Evolutionary conservation across 768 basidiomycete species (phyloP).

Genomic region (Leccinum rimulosum): DNA sequence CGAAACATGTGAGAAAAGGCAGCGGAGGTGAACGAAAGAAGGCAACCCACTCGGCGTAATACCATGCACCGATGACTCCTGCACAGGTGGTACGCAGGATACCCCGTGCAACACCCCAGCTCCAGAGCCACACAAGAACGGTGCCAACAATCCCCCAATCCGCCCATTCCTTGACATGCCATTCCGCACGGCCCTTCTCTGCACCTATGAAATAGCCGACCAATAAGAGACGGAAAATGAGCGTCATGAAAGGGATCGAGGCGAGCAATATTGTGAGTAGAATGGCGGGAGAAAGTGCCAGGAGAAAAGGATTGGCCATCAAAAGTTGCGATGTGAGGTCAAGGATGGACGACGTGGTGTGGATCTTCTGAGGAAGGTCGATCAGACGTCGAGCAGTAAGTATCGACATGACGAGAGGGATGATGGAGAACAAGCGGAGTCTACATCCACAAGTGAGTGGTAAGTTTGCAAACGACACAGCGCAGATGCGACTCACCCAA

Average conservation of each 20-base stretch:
- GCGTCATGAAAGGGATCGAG: constrained; percentile 76
- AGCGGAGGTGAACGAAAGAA: not conserved
- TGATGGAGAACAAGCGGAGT: constrained; percentile 66
- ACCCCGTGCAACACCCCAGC: constrained; percentile 77
- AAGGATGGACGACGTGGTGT: constrained; percentile 56
- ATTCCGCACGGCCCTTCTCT: constrained; percentile 41
- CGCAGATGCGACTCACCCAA: constrained; percentile 52
- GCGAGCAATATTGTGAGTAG: constrained; percentile 64
- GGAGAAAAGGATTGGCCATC: constrained; percentile 68
- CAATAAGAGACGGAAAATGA: constrained; percentile 75
- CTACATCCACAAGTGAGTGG: constrained; percentile 13
- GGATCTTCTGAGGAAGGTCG: constrained; percentile 67
- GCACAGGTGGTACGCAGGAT: constrained; percentile 72
- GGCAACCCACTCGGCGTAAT: constrained; percentile 61
- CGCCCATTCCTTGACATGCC: constrained; percentile 61
- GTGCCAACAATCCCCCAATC: constrained; percentile 69
- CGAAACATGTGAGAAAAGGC: constrained; percentile 4
- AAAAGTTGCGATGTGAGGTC: constrained; percentile 68
- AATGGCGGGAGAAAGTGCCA: constrained; percentile 70
- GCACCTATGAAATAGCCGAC: constrained; percentile 55
- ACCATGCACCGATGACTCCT: constrained; percentile 90
- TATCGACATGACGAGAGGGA: constrained; percentile 68
- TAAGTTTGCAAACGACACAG: not conserved
- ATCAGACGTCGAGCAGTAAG: constrained; percentile 71
- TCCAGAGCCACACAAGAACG: constrained; percentile 64